Base-by-base conservation (phyloP, 2,329 filamentous ascomycete species). In the Fusarium sp. region DNA sequence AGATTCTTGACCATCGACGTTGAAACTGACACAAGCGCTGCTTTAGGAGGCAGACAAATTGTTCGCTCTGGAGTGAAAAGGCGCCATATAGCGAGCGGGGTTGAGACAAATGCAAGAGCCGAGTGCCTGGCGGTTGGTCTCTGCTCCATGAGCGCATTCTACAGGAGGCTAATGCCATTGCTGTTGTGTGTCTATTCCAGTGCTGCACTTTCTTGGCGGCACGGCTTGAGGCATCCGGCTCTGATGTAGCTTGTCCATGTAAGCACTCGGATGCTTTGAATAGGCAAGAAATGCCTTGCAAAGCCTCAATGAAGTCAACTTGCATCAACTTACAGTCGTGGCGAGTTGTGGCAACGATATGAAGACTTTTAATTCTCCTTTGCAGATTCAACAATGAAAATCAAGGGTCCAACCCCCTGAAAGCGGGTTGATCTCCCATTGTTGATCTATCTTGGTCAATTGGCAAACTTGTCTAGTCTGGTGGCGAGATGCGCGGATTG, bases 21-120 rank as follows among this genome's bases (percentile, higher is more conserved):
- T 68, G 45, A 62, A 65, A 52, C 62, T 69, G 58, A 67, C 59
- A 74, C 67, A 62, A 65, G 40, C 46, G 33, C 56, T 59, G 44
- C 43, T 65, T 42, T 45, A 61, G 58, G 61, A 47, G 57, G 59
- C 33, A 40, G 57, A 52, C 57, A 19, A 40, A 11, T 58, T 58
- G 42, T 26, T 49, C 40, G 17, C 28, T 59, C 31, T 57, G 7
- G 38, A 61, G 53, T 55, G 58, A 47, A 47, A 38, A 50, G 63
- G 62, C 46, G 55, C 51, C 49, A 66, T 58, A 39, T 33, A 47
- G 47, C 40, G 47, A 31, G 28, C 28, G 28, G 28, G 57, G 43
- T 31, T 47, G 34, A 47, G 39, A 28, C 24, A 43, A 26, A 54
- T 43, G 46, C 31, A 46, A 55, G 40, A 65, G 51, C 54, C 60